Evolutionary conservation across 352 stramenopile genomes (phyloP), one percentile per base, ranked within the genome.

Genomic region (Globisporangium irregulare): DNA sequence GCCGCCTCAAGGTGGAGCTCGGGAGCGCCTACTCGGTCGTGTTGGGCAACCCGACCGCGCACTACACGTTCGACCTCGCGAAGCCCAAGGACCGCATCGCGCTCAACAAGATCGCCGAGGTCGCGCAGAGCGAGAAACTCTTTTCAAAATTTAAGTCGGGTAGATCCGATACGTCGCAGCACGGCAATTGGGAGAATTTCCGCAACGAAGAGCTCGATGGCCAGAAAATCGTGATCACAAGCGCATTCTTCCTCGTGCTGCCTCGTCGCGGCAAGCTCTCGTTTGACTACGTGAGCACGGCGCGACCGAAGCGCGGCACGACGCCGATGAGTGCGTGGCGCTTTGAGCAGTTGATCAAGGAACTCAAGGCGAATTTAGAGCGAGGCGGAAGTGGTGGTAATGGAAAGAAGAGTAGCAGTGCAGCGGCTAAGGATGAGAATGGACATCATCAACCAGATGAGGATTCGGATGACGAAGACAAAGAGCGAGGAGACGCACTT

Each of bases 141-240:
- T 93, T 93, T 50, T 91, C 81, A 3, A 84, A 78, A 56, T 61
- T 77, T 62, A 84, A 74, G 3, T 91, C 78, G 3, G 70, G 73
- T 4, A 76, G 80, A 1, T 69, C 75, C 9, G 87, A 97, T 55
- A 97, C 86, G 24, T 94, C 85, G 7, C 90, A 98, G 73, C 88
- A 97, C 46, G 89, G 87, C 25, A 95, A 97, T 64, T 97, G 89
- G 87, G 84, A 97, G 68, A 97, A 97, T 69, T 98, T 97, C 60
- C 83, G 92, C 51, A 97, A 97, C 59, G 92, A 97, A 76, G 79
- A 79, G 43, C 82, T 96, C 24, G 89, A 97, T 55, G 87, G 86
- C 9, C 70, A 86, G 51, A 73, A 70, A 4, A 73, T 97, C 4
- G 77, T 89, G 27, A 73, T 97, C 24, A 90, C 81, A 41, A 91